A percentile compares a stretch with the other conserved stretches of the same genome.
These are phyloP conservation scores for Choanephora cucurbitarum DNA, from an alignment of 371 early-diverging fungal genomes.

Conservation along the genomic window DNA sequence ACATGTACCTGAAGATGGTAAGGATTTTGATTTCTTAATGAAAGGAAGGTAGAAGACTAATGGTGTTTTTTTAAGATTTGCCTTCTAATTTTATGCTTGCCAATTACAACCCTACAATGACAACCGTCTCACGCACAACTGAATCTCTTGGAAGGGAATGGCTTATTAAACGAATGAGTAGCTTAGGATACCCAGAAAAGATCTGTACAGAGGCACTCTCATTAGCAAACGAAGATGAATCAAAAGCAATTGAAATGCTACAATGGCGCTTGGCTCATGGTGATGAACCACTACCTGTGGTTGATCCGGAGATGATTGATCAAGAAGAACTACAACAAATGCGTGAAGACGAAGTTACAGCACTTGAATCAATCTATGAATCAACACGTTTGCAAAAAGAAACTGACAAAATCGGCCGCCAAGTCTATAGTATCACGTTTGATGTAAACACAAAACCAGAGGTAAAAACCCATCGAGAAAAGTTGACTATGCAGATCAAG, in stretches of 20 bases:
- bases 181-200: conserved; percentile 60
- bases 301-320: conserved; percentile 28
- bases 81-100: conserved; percentile 65
- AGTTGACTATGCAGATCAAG: conserved; percentile 32
- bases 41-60: not conserved
- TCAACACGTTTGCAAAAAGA: conserved; percentile 22
- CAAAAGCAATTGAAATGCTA: conserved; percentile 52
- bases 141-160: conserved; percentile 63
- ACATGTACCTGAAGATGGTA: conserved; percentile 86
- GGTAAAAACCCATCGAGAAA: conserved; percentile 18
- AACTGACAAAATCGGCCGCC: conserved; percentile 22
- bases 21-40: not conserved
- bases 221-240: conserved; percentile 47
- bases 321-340: conserved; percentile 41
- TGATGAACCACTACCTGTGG: conserved; percentile 26
- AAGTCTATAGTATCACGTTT: conserved; percentile 25
- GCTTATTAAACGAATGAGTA: conserved; percentile 61
- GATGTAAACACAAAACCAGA: conserved; percentile 15
- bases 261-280: conserved; percentile 48
- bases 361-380: conserved; percentile 73
- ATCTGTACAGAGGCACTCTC: conserved; percentile 54
- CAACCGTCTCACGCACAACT: conserved; percentile 59
- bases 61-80: conserved; percentile 43
- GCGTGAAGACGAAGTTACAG: conserved; percentile 57
- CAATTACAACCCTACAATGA: conserved; percentile 64